Percentiles rank a stretch among this genome's conserved stretches.
Conservation (phyloP, 768 basidiomycete genomes). For the Leccinellum luteum region DNA sequence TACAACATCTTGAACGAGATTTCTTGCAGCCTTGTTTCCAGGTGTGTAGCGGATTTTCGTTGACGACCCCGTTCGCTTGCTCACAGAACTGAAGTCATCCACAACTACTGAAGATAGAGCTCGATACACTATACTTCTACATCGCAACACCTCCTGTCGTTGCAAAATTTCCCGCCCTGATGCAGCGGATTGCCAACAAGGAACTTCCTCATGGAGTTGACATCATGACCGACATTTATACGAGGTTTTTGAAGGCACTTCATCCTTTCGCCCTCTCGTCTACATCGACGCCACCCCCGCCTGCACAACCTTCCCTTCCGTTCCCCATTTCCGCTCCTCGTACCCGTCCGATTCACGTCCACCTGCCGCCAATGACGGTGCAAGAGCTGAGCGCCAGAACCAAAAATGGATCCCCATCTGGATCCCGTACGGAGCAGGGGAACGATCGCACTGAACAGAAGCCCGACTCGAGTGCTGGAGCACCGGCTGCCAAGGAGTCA, state of each 20-base stretch:
- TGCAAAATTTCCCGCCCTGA: neutral
- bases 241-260: neutral
- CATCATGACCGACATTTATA: neutral
- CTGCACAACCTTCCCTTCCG: neutral
- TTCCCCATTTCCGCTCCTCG: neutral
- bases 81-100: neutral
- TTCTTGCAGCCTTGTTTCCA: neutral
- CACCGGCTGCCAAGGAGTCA: neutral
- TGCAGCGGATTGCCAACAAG: neutral
- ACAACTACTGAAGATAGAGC: neutral
- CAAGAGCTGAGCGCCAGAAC: neutral
- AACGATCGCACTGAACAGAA: neutral
- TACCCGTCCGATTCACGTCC: neutral
- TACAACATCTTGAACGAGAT: neutral
- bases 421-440: neutral
- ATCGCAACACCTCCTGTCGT: neutral
- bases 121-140: neutral
- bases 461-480: neutral
- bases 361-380: neutral
- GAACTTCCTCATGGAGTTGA: neutral
- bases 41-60: neutral
- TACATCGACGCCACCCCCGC: neutral
- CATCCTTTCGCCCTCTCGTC: neutral
- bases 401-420: neutral
- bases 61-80: neutral